Evolutionary conservation across 192 early-diverging fungal genomes (phyloP).

Genomic region (Coemansia sp.): DNA sequence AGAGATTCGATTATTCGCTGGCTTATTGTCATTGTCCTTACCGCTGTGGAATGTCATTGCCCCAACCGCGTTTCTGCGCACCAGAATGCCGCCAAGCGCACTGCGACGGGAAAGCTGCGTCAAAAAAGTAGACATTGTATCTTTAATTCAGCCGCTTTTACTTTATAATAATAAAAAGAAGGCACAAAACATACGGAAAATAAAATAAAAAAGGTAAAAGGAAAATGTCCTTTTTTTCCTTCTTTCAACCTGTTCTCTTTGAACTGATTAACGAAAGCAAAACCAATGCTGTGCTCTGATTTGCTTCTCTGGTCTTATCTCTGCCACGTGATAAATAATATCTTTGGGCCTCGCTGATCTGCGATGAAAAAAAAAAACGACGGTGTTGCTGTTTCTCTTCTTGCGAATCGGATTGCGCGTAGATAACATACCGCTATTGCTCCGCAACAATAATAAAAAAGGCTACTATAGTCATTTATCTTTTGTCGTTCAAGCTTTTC

Average conservation of each 20-base stretch:
- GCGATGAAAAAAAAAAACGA: too few relatives aligned
- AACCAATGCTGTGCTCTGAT: neutral
- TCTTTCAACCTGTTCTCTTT: neutral
- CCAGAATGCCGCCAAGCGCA: conserved; percentile 14
- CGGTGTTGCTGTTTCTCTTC: too few relatives aligned
- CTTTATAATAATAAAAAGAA: conserved; percentile 5
- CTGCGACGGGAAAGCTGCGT: neutral
- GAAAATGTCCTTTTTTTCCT: neutral
- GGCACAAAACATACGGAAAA: neutral
- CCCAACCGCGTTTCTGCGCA: neutral
- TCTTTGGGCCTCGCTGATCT: too few relatives aligned
- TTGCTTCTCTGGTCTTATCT: neutral
- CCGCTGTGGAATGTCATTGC: neutral
- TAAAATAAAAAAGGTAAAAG: neutral
- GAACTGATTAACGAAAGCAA: neutral
- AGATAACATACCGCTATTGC: too few relatives aligned
- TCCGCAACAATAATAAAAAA: too few relatives aligned
- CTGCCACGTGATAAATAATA: neutral
- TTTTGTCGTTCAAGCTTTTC: conserved; percentile 18
- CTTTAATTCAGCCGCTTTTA: neutral
- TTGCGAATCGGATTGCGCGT: too few relatives aligned
- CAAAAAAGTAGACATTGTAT: conserved; percentile 1
- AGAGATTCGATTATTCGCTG: too few relatives aligned
- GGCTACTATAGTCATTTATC: neutral
- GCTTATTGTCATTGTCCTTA: neutral